A percentile compares a stretch with the other conserved stretches of the same genome.
Evolutionary conservation across 1,139 yeast genomes (phyloP).

Genomic region (Yamadazyma friedrichii): DNA sequence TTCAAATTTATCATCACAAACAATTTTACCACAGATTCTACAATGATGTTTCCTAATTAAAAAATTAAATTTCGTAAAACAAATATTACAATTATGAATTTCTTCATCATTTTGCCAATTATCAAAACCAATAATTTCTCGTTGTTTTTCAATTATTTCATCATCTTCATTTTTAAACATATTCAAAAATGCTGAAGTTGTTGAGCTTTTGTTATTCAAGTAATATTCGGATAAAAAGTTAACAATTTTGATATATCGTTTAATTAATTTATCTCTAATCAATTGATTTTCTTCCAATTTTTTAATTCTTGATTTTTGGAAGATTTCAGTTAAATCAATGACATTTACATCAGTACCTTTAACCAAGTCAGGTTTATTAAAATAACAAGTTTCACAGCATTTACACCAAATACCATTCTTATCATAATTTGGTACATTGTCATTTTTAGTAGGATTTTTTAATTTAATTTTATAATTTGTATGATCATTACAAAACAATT

Average conservation of each 20-base stretch:
- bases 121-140: conserved; percentile 38
- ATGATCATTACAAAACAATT: conserved; percentile 66
- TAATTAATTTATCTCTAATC: conserved; percentile 58
- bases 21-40: conserved; percentile 76
- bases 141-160: conserved; percentile 15
- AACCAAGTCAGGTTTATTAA: conserved; percentile 52
- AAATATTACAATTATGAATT: conserved; percentile 59
- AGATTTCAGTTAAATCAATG: conserved; percentile 47
- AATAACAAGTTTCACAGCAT: conserved; percentile 66
- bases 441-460: conserved; percentile 31
- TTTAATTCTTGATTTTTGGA: conserved; percentile 37
- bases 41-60: conserved; percentile 82
- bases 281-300: conserved; percentile 45
- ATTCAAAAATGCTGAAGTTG: background rate
- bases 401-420: conserved; percentile 62
- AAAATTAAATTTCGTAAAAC: conserved; percentile 57
- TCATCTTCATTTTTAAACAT: conserved; percentile 5
- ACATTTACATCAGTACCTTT: conserved; percentile 38
- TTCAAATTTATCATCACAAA: conserved; percentile 63
- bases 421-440: conserved; percentile 37
- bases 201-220: conserved; percentile 1
- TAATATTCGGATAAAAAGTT: conserved; percentile 18
- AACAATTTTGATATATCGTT: conserved; percentile 52
- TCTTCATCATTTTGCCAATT: conserved; percentile 66
- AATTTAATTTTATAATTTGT: conserved; percentile 50